Base-by-base conservation (phyloP, 371 early-diverging fungal species). In the Dinochytrium kinnereticum region DNA sequence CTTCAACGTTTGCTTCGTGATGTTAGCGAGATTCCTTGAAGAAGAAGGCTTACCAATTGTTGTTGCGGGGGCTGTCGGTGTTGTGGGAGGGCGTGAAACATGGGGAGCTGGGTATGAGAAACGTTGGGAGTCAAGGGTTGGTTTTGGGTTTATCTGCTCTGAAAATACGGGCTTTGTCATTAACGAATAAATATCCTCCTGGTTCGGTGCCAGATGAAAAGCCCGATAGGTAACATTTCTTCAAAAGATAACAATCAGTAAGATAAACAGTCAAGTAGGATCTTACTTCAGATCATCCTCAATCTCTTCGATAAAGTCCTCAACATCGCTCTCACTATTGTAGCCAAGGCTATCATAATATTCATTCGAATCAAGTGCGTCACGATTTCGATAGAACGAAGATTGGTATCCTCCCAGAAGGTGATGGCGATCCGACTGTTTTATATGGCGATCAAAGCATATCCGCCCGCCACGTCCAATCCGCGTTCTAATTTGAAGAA, bases 391-490 rank as follows among this genome's bases (percentile, higher is more conserved):
- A 59, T 19, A 13, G 36, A 57, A n/a, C n/a, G n/a, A n/a, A n/a
- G n/a, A n/a, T n/a, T n/a, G n/a, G n/a, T n/a, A n/a, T n/a, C n/a
- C n/a, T n/a, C n/a, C 24, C 28, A 30, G 15, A 31, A 55, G 70
- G 30, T 26, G 51, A 24, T 30, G 68, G 2, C 24, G 10, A 76
- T 49, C 37, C 21, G 50, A 59, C 53, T 51, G 75, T n/a, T n/a
- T n/a, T 19, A 76, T 57, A 65, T 76, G 81, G 17, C 85, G 82
- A 73, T 85, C 85, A 53, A 85, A 73, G 21, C 74, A 53, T 39
- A 85, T 71, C 26, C 85, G 71, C 2, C 85, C 85, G 10, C 85
- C 85, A 1, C 85, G 71, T 0, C 85, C 85, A 36, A 85, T 65
- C 15, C 85, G 67, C 34, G 78, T 75, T 65, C 84, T 68, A 3